Evolutionary conservation across 495 filamentous ascomycete genomes (phyloP).

Genomic region (Neurospora discreta): DNA sequence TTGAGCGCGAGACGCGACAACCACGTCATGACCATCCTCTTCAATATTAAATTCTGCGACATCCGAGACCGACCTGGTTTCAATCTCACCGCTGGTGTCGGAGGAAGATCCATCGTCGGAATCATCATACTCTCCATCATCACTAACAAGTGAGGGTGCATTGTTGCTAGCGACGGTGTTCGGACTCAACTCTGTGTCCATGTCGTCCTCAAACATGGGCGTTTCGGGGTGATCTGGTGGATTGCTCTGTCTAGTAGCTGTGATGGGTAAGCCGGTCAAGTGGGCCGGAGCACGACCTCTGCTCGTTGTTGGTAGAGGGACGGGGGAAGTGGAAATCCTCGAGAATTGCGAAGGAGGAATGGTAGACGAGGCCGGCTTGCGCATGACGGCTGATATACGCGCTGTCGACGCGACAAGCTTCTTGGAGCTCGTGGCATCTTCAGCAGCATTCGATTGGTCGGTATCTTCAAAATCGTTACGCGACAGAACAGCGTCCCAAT

Average conservation of each 20-base stretch:
- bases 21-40: slow-evolving; percentile 27
- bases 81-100: slow-evolving; percentile 30
- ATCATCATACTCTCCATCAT: slow-evolving; percentile 69
- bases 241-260: background rate
- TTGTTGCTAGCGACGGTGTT: slow-evolving; percentile 68
- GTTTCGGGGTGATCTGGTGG: slow-evolving; percentile 25
- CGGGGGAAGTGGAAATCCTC: slow-evolving; percentile 11
- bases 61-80: slow-evolving; percentile 33
- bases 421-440: slow-evolving; percentile 8
- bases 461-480: slow-evolving; percentile 40
- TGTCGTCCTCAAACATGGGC: slow-evolving; percentile 35
- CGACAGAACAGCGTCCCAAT: slow-evolving; percentile 38
- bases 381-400: slow-evolving; percentile 32
- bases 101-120: slow-evolving; percentile 36
- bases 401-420: slow-evolving; percentile 15
- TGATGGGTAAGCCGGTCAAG: background rate
- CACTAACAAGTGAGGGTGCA: slow-evolving; percentile 78
- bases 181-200: slow-evolving; percentile 62
- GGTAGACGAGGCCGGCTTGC: slow-evolving; percentile 47
- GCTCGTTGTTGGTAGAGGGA: slow-evolving; percentile 42
- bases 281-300: slow-evolving; percentile 32
- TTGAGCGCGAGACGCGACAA: slow-evolving; percentile 22
- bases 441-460: slow-evolving; percentile 17
- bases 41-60: slow-evolving; percentile 39
- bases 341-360: slow-evolving; percentile 35